Conservation (phyloP, 805 yeast genomes). For the Cephaloascus albidus region DNA sequence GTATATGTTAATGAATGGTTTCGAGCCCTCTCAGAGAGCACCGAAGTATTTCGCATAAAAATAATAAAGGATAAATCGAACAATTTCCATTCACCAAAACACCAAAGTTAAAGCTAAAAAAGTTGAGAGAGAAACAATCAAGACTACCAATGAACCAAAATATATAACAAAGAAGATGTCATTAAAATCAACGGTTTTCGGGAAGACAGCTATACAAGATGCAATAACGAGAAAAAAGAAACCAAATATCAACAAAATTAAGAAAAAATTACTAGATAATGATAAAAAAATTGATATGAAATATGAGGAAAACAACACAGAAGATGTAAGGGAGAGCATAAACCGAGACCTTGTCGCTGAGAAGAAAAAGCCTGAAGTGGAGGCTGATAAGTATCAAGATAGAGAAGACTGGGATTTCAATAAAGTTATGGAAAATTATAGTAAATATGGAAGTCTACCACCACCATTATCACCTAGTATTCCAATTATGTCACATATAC, state of each 20-base stretch:
- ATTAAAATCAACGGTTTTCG: background rate
- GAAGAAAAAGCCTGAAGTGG: background rate
- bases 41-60: no score
- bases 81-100: no score
- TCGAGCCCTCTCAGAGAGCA: no score
- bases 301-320: background rate
- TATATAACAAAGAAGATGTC: background rate
- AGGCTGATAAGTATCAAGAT: no score
- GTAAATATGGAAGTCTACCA: conserved; percentile 15
- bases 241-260: background rate
- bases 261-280: background rate
- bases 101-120: no score
- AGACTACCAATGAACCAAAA: no score
- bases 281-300: background rate
- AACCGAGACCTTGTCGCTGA: background rate
- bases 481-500: conserved; percentile 12
- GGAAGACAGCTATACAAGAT: conserved; percentile 1
- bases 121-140: no score
- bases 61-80: no score
- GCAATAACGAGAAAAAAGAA: background rate
- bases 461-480: conserved; percentile 16
- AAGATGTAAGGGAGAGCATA: background rate
- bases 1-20: no score
- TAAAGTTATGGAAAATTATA: conserved; percentile 14
- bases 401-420: conserved; percentile 15